Base-by-base conservation (phyloP, 75 land plant species). In the Adiantum capillusveneris region DNA sequence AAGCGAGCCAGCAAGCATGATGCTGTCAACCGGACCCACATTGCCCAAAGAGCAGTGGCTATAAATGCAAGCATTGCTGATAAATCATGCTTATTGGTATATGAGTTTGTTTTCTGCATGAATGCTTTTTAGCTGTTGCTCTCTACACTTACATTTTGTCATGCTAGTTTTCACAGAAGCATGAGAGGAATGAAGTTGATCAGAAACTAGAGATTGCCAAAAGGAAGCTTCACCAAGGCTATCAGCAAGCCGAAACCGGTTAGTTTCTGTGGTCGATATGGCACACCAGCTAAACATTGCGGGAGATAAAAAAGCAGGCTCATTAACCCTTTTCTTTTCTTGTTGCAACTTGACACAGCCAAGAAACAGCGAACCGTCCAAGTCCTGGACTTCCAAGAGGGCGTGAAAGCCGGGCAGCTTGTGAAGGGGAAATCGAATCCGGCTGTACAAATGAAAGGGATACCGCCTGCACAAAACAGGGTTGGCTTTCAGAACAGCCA, bases 361-460 rank as follows among this genome's bases (percentile, higher is more conserved):
- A 91, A 91, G 79, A 87, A 65, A 77, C 88, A 91, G 56, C 58
- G 92, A 28, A 82, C 84, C 9, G 81, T 87, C 45, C 92, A 91
- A 67, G 81, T 87, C 18, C 74, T 87, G 85, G 88, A 84, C n/a
- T 57, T 84, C 52, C 70, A 65, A 37, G 83, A 83, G 44, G 69
- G 84, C 25, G 88, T 93, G 3, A 87, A 79, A 44, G 72, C 69
- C 26, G 67, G 68, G 21, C 72, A 69, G 34, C 53, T 52, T 2
- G 22, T 46, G 6, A n/a, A 21, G 50, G 22, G 18, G 2, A 46
- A 46, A 21, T 2, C 50, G 6, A 46, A 46, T 46, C 17, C 17
- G 14, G 12, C 37, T 9, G 37, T 3, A 24, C 58, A 57, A 19
- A 58, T 28, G 21, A 65, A 44, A 45, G 49, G 37, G 24, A 42